A percentile compares a stretch with the other conserved stretches of the same genome.
Conservation (phyloP, 176 grass and related monocot genomes). For the Lolium perenne region DNA sequence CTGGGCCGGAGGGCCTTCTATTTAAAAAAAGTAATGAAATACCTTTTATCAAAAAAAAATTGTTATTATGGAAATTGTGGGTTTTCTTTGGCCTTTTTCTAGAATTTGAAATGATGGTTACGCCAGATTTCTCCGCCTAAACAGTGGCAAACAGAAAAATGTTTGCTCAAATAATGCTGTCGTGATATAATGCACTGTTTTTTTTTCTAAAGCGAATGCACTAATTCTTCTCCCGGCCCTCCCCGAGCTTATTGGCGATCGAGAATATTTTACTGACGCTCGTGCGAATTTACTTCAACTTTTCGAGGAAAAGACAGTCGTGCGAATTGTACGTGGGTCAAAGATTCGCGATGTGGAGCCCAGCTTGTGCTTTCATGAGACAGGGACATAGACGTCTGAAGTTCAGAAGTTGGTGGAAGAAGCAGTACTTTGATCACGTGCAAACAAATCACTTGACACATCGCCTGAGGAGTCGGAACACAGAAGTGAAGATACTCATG, state of each 20-base stretch:
- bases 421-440: background rate
- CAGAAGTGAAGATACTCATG: no score
- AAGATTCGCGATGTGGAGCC: slow-evolving; percentile 36
- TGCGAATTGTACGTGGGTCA: slow-evolving; percentile 54
- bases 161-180: background rate
- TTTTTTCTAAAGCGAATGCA: no score
- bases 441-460: no score
- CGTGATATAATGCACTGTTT: background rate
- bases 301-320: background rate
- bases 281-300: background rate
- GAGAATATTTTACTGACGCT: slow-evolving; percentile 5
- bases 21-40: no score
- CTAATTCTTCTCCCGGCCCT: no score
- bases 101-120: no score
- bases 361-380: slow-evolving; percentile 47
- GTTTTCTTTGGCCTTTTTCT: no score
- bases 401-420: slow-evolving; percentile 28
- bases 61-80: no score
- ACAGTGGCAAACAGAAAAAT: background rate
- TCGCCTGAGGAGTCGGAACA: no score
- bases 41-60: no score
- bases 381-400: slow-evolving; percentile 31
- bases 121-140: background rate
- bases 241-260: background rate
- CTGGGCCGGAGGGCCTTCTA: no score